phyloP scores from a whole-genome alignment of 2,329 filamentous ascomycete genomes.

The Elsinoe fawcettii region DNA sequence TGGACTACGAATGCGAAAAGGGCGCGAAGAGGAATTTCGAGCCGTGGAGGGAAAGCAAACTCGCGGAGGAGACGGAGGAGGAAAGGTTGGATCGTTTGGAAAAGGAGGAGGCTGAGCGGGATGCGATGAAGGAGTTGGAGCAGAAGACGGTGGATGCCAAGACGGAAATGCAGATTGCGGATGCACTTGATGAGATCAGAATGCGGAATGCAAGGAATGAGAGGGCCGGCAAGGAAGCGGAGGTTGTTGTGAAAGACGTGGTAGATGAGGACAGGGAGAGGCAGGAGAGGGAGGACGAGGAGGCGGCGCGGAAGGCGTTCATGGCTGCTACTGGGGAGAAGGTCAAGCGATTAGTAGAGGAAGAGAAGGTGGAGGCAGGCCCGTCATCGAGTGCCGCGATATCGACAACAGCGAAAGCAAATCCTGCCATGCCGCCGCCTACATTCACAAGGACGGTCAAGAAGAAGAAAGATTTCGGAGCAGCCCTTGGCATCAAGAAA shows the following conservation, averaged over 20 bases:
- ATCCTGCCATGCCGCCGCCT: slow-evolving; percentile 44
- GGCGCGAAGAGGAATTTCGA: slow-evolving; percentile 92
- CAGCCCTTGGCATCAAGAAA: slow-evolving; percentile 79
- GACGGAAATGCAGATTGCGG: slow-evolving; percentile 91
- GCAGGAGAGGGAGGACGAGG: slow-evolving; percentile 74
- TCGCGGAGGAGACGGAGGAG: slow-evolving; percentile 73
- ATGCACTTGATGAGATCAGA: slow-evolving; percentile 89
- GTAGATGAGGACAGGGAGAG: slow-evolving; percentile 53
- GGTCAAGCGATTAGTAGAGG: slow-evolving; percentile 47
- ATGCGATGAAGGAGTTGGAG: slow-evolving; percentile 93
- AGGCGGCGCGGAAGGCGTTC: slow-evolving; percentile 73
- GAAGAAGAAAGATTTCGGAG: slow-evolving; percentile 75
- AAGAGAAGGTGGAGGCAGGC: slow-evolving; percentile 33
- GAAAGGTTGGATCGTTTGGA: slow-evolving; percentile 79
- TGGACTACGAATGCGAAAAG: slow-evolving; percentile 74
- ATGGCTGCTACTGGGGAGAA: slow-evolving; percentile 51
- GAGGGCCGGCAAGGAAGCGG: slow-evolving; percentile 57
- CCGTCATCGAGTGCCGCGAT: slow-evolving; percentile 17
- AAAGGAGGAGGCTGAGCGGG: slow-evolving; percentile 67
- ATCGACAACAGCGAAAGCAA: slow-evolving; percentile 30
- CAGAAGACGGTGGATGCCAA: slow-evolving; percentile 89
- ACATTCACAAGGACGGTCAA: slow-evolving; percentile 71
- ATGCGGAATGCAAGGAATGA: slow-evolving; percentile 85
- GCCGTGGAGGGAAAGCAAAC: slow-evolving; percentile 67
- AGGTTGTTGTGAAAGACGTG: slow-evolving; percentile 48